Conservation (phyloP, 1,284 basidiomycete species). For the Xanthoconium separans region DNA sequence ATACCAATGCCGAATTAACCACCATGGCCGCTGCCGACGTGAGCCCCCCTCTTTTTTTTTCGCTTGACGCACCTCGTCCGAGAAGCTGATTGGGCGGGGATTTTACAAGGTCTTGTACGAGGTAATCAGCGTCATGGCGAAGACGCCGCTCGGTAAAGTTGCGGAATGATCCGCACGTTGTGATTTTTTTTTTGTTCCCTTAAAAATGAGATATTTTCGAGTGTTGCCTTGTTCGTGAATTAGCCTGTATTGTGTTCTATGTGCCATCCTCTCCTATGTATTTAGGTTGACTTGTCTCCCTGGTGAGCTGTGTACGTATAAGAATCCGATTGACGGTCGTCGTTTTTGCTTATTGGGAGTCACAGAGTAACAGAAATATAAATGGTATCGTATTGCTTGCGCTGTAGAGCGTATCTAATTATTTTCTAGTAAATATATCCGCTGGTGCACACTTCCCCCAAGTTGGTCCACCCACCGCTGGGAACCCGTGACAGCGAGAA, state of each 20-base stretch:
- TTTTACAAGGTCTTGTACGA: constrained; percentile 60
- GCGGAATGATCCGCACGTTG: constrained; percentile 9
- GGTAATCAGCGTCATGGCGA: constrained; percentile 75
- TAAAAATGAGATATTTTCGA: background rate
- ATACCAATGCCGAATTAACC: constrained; percentile 76
- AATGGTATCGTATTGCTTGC: too few species aligned
- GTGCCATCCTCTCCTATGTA: background rate
- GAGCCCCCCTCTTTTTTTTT: constrained; percentile 25
- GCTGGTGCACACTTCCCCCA: too few species aligned
- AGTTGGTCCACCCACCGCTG: too few species aligned
- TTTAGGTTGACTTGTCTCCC: too few species aligned
- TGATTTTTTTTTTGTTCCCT: background rate
- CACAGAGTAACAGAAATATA: too few species aligned
- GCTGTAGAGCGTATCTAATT: too few species aligned
- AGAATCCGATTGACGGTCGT: too few species aligned
- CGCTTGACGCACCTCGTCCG: background rate
- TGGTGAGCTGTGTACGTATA: too few species aligned
- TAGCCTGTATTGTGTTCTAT: background rate
- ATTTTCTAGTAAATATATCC: too few species aligned
- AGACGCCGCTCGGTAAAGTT: constrained; percentile 68
- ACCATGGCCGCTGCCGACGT: constrained; percentile 82
- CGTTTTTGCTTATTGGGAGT: too few species aligned
- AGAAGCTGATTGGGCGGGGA: constrained; percentile 1
- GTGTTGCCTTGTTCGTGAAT: background rate
- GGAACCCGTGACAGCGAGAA: too few species aligned